These are phyloP conservation scores for Spathaspora passalidarum DNA, from an alignment of 805 yeast genomes.

Conservation along the genomic window DNA sequence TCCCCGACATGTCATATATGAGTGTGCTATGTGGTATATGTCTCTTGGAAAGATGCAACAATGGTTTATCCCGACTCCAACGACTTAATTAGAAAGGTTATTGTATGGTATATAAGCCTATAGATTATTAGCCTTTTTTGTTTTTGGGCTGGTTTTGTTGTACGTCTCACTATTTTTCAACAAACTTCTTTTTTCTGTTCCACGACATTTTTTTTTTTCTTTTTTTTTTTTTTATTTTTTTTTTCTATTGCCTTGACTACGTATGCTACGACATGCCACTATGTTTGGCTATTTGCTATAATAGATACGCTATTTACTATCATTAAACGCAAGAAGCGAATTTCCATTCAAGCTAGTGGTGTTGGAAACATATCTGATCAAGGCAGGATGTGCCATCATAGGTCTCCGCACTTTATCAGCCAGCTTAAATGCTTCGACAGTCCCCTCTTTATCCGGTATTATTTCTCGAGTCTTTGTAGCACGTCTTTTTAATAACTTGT, in stretches of 20 bases:
- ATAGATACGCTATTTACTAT: background rate
- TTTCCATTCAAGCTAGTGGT: slow-evolving; percentile 15
- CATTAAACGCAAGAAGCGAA: slow-evolving; percentile 10
- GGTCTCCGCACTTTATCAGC: slow-evolving; percentile 41
- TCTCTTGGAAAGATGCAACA: background rate
- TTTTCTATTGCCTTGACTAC: background rate
- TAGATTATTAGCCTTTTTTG: no score
- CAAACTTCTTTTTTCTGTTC: background rate
- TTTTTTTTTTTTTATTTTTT: background rate
- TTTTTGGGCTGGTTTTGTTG: background rate
- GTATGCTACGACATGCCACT: background rate
- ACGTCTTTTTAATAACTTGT: slow-evolving; percentile 78
- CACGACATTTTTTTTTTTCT: background rate
- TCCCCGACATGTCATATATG: background rate
- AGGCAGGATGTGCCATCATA: slow-evolving; percentile 41
- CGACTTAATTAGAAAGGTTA: background rate
- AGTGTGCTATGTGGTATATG: no score
- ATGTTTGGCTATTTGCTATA: background rate
- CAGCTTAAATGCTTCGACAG: slow-evolving; percentile 13
- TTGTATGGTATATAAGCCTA: background rate
- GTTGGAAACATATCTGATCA: slow-evolving; percentile 33
- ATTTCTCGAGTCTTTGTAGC: slow-evolving; percentile 65
- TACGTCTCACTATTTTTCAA: background rate
- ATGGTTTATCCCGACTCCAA: background rate
- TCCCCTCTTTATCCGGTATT: slow-evolving; percentile 23